These are phyloP conservation scores for Botrytis deweyae DNA, from an alignment of 2,329 filamentous ascomycete genomes.

Conservation along the genomic window DNA sequence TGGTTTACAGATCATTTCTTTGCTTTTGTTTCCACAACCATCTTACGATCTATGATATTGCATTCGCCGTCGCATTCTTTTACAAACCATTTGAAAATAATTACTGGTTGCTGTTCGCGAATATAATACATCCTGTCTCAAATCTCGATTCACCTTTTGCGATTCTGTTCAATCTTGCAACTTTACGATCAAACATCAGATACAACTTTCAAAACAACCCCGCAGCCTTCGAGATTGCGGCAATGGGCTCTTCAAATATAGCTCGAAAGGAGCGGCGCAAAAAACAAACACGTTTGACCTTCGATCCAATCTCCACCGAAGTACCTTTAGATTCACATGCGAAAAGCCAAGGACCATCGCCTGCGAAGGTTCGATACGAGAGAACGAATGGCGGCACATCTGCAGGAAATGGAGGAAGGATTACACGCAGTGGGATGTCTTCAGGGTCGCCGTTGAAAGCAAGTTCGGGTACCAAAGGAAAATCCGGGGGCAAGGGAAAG, in stretches of 20 bases:
- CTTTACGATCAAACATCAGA: neutral
- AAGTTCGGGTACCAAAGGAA: neutral
- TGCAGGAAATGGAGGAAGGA: slow-evolving; percentile 9
- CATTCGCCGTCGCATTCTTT: neutral
- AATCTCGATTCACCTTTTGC: neutral
- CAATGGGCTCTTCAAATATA: slow-evolving; percentile 28
- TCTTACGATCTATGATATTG: neutral
- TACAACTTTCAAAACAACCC: neutral
- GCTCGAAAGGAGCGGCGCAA: slow-evolving; percentile 31
- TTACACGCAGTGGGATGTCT: neutral
- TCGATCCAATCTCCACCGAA: slow-evolving; percentile 27
- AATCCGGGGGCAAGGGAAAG: slow-evolving; percentile 6
- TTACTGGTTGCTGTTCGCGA: neutral
- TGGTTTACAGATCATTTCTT: neutral
- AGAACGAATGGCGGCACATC: slow-evolving; percentile 6
- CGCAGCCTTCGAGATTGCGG: slow-evolving; percentile 22
- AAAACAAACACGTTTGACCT: slow-evolving; percentile 35
- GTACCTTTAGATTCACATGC: slow-evolving; percentile 21
- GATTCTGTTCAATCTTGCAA: neutral
- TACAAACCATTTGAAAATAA: neutral
- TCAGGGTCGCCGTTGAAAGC: neutral
- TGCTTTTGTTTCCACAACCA: neutral
- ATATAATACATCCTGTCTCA: neutral
- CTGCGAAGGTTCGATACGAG: slow-evolving; percentile 34
- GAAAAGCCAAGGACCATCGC: slow-evolving; percentile 25